Evolutionary conservation across 2,329 filamentous ascomycete genomes (phyloP).

Genomic region (Botrytis hyacinthi): DNA sequence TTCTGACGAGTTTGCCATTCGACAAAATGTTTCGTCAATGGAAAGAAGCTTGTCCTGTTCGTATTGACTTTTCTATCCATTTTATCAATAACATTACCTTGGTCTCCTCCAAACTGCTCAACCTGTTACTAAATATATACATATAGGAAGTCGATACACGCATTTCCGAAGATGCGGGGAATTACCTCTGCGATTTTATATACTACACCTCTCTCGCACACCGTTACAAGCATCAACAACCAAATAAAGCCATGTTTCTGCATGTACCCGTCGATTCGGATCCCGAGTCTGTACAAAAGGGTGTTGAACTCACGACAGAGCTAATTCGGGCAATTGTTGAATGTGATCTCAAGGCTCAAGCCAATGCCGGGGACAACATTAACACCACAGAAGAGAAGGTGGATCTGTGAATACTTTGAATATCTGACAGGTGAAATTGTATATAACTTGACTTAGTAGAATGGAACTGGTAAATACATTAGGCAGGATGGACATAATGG

Average conservation of each 20-base stretch:
- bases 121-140: not conserved
- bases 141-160: slow-evolving; percentile 44
- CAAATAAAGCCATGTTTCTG: slow-evolving; percentile 61
- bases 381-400: not conserved
- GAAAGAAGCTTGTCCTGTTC: slow-evolving; percentile 52
- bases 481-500: not conserved
- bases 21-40: slow-evolving; percentile 57
- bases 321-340: slow-evolving; percentile 58
- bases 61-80: not conserved
- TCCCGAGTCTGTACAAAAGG: slow-evolving; percentile 47
- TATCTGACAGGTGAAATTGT: not conserved
- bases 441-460: not conserved
- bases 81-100: slow-evolving; percentile 37
- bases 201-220: slow-evolving; percentile 68
- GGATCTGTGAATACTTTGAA: not conserved
- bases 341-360: slow-evolving; percentile 27
- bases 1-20: slow-evolving; percentile 57
- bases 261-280: slow-evolving; percentile 66
- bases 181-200: slow-evolving; percentile 76
- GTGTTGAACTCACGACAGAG: slow-evolving; percentile 52
- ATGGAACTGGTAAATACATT: not conserved
- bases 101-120: fast-evolving
- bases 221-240: slow-evolving; percentile 48
- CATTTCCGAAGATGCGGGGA: slow-evolving; percentile 67
- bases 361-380: not conserved